Evolutionary conservation across 768 basidiomycete species (phyloP), one percentile per base, ranked within the genome.

Genomic region (Jaapia argillacea): DNA sequence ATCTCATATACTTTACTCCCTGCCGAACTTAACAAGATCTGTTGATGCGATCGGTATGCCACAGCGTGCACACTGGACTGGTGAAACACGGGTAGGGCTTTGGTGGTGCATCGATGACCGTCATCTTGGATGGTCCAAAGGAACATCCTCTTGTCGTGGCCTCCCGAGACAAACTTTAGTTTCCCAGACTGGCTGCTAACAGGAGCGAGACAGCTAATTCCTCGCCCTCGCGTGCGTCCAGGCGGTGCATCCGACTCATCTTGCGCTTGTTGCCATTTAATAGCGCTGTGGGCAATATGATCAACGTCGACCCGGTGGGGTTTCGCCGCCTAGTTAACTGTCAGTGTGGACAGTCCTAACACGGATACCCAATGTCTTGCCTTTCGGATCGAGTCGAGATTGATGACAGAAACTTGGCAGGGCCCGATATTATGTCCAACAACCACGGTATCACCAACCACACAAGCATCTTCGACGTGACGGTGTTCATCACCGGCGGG

Each of bases 401-500:
- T n/a, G 16, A 43, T 4, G 16, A 28, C 21, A 7, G 24, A 18
- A 18, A 43, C 35, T 35, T 43, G 42, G 26, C 6, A 51, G 52
- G 2, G 24, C 41, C 49, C 46, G 36, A 28, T 38, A 60, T 54
- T 67, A 72, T 12, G 16, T 16, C 65, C 71, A 47, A 77, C 53
- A 41, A 72, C 59, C 24, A 62, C 61, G 16, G 58, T 65, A 39
- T 69, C 58, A 12, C 59, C 63, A 24, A 71, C 53, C 44, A 68
- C 59, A 43, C 66, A 64, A 18, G 67, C 72, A 49, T 78, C 72
- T 36, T 62, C 62, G 42, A 74, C 71, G 48, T 68, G 68, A 25
- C 62, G 58, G 50, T 61, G 58, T 23, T 48, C 50, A 27, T 56
- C 57, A n/a, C n/a, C n/a, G 3, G 59, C 64, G 41, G 67, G 67